These are phyloP conservation scores for Russula sp. DNA, from an alignment of 768 basidiomycete species.

Conservation along the genomic window DNA sequence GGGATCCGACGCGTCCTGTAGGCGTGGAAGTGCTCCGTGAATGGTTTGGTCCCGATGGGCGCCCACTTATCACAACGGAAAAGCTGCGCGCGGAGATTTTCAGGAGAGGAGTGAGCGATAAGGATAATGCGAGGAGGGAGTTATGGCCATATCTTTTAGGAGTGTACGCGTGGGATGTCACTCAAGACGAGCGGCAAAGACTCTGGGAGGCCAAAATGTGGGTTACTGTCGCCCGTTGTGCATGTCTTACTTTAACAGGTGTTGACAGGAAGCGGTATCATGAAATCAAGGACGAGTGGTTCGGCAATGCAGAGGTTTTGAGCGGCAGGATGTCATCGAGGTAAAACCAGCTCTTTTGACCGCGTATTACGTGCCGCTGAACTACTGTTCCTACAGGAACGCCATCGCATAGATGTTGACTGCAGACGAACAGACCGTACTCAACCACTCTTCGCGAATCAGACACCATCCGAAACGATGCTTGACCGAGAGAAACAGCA, in stretches of 20 bases:
- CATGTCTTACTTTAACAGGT: constrained; percentile 6
- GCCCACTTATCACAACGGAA: constrained; percentile 59
- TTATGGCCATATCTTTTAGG: constrained; percentile 92
- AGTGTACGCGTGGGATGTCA: constrained; percentile 77
- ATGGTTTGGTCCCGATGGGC: constrained; percentile 76
- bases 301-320: constrained; percentile 74
- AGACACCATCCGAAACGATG: constrained; percentile 40
- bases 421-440: constrained; percentile 93
- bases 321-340: constrained; percentile 76
- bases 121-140: constrained; percentile 58
- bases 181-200: constrained; percentile 54
- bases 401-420: constrained; percentile 95
- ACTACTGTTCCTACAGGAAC: constrained; percentile 50
- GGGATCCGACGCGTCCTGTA: constrained; percentile 76
- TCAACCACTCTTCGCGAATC: constrained; percentile 77
- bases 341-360: constrained; percentile 44
- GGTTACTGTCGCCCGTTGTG: constrained; percentile 23
- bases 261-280: constrained; percentile 61
- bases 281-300: constrained; percentile 76
- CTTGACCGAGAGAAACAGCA: constrained; percentile 58
- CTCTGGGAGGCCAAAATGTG: constrained; percentile 67
- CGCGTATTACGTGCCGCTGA: constrained; percentile 4
- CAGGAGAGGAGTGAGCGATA: constrained; percentile 60
- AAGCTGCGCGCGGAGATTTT: constrained; percentile 80
- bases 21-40: constrained; percentile 66